Conservation (phyloP, 495 filamentous ascomycete species). For the Annulohypoxylon maeteangense region DNA sequence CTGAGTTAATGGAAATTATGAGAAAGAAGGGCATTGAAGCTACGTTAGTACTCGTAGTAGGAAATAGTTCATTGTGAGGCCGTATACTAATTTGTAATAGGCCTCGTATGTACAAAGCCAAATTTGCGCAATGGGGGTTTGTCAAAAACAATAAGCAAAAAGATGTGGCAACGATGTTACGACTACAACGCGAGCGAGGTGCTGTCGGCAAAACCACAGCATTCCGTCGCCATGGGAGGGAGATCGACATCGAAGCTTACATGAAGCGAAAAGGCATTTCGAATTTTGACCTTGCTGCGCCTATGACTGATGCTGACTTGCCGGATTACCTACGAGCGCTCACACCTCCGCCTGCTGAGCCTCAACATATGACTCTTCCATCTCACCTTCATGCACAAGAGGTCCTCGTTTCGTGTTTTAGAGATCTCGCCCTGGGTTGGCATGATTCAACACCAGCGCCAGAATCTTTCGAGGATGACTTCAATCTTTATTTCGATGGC, state of each 20-base stretch:
- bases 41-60: conserved; percentile 36
- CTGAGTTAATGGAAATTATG: conserved; percentile 48
- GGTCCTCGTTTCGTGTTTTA: conserved; percentile 41
- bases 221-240: conserved; percentile 45
- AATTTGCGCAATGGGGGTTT: conserved; percentile 48
- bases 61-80: neutral
- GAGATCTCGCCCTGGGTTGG: conserved; percentile 30
- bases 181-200: conserved; percentile 44
- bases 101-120: conserved; percentile 50
- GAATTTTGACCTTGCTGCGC: conserved; percentile 40
- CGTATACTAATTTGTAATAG: conserved; percentile 23
- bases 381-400: conserved; percentile 42
- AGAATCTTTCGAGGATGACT: conserved; percentile 29
- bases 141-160: conserved; percentile 49
- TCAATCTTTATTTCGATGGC: conserved; percentile 35
- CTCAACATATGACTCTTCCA: conserved; percentile 32
- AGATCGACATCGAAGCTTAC: conserved; percentile 46
- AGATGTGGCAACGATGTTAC: conserved; percentile 46
- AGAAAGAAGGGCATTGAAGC: conserved; percentile 40
- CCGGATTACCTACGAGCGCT: conserved; percentile 45
- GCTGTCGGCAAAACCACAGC: conserved; percentile 46
- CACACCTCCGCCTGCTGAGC: conserved; percentile 42
- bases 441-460: conserved; percentile 23
- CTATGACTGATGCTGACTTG: conserved; percentile 34
- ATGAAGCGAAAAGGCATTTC: conserved; percentile 47